Evolutionary conservation across 139 green algal species (phyloP), one percentile per base, ranked within the genome.

Genomic region (Chlamydomonas sp.): DNA sequence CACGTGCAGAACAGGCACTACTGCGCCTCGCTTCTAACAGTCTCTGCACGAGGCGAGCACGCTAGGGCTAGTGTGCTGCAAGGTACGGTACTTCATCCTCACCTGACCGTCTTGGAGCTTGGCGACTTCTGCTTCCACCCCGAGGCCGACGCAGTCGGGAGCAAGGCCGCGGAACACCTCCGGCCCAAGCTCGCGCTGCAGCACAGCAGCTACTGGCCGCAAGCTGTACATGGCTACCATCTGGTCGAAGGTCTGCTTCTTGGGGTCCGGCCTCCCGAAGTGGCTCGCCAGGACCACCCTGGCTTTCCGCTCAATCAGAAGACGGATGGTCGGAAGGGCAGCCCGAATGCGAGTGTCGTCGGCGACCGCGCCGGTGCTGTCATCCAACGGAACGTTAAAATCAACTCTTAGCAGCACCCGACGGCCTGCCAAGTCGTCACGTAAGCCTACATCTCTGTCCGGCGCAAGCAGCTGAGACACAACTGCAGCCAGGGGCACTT

Each of bases 331-430:
- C 17, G 95, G 95, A 31, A 97, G 85, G 49, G 92, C 91, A 10
- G 93, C 95, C 68, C 79, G 78, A 83, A 97, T 93, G 63, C 93
- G 87, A 12, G 91, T 94, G 88, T 93, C 89, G 84, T 97, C 95
- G 1, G 93, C 93, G 77, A 97, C 95, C 62, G 90, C 92, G 63
- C 81, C 81, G 3, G 80, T 83, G 67, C 90, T 66, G 1, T 79
- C 89, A 59, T 93, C 89, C 2, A 96, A 86, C 1, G 95, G 95
- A 8, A 97, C 94, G 86, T 97, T 97, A 18, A 97, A 88, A 79
- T 97, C 95, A 6, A 90, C 92, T 6, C 95, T 89, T 2, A 96
- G 85, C 79, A 97, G 90, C 18, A 97, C 95, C 0, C 83, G 81
- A 85, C 95, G 94, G 66, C 95, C 95, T 69, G 90, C 69, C 4